These are phyloP conservation scores for Phytophthora ohioensis DNA, from an alignment of 352 stramenopile genomes.

Conservation along the genomic window DNA sequence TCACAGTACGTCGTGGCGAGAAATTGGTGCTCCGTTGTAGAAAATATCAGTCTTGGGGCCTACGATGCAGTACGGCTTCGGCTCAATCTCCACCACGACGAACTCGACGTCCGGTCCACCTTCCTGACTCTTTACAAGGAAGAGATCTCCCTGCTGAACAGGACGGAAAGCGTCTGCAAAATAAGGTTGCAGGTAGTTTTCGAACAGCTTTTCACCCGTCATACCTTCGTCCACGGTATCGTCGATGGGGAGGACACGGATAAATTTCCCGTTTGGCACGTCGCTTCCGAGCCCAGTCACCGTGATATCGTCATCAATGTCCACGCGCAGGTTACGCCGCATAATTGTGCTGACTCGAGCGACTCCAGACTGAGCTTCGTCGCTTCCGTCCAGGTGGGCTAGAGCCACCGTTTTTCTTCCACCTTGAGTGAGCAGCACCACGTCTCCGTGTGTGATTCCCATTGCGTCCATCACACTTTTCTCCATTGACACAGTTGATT, in stretches of 20 bases:
- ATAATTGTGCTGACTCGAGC: slow-evolving; percentile 34
- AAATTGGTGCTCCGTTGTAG: slow-evolving; percentile 26
- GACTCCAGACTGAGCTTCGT: slow-evolving; percentile 18
- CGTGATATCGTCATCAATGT: slow-evolving; percentile 24
- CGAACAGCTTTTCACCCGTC: slow-evolving; percentile 27
- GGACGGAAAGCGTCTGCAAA: slow-evolving; percentile 25
- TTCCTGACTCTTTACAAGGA: slow-evolving; percentile 10
- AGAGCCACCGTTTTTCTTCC: slow-evolving; percentile 27
- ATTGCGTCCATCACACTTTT: slow-evolving; percentile 23
- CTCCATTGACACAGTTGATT: slow-evolving; percentile 24
- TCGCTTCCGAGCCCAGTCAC: slow-evolving; percentile 26
- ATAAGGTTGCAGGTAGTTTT: slow-evolving; percentile 34
- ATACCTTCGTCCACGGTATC: slow-evolving; percentile 28
- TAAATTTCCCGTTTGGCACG: slow-evolving; percentile 23
- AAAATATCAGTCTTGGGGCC: slow-evolving; percentile 32
- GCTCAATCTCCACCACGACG: slow-evolving; percentile 28
- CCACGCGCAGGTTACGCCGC: slow-evolving; percentile 26
- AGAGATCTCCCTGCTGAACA: slow-evolving; percentile 27
- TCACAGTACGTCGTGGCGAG: slow-evolving; percentile 26
- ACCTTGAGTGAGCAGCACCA: slow-evolving; percentile 22
- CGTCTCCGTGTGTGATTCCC: slow-evolving; percentile 23
- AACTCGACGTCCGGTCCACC: slow-evolving; percentile 27
- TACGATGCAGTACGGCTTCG: slow-evolving; percentile 31
- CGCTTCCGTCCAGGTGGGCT: slow-evolving; percentile 29
- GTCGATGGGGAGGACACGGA: slow-evolving; percentile 32